Base-by-base conservation (phyloP, 768 basidiomycete species). In the Lenzites betulinus region DNA sequence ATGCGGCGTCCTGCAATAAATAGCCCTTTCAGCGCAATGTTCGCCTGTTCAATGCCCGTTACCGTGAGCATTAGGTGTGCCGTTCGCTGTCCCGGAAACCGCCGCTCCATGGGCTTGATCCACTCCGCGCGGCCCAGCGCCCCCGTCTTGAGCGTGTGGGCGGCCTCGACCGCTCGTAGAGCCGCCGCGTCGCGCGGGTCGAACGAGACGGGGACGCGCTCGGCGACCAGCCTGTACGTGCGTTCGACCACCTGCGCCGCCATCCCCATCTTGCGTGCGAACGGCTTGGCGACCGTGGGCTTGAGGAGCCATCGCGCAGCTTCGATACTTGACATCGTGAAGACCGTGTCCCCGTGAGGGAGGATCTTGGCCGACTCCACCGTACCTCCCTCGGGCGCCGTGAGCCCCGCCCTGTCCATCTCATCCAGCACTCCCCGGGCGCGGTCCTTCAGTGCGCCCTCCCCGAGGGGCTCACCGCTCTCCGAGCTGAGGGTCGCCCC, bases 51-150 rank as follows among this genome's bases (percentile, higher is more conserved):
- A 1, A 59, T 38, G 11, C 59, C 41, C 12, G 11, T 23, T 39
- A 76, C 64, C 0, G 57, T 58, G 3, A 76, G 30, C 7, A 75
- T 61, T 0, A 68, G 48, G 46, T 73, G 69, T 0, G 72, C 72
- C 0, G 58, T 54, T 4, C 48, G 51, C 52, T 75, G 76, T 0
- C 43, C 49, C 8, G 23, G 25, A 0, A 15, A 8, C 1, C 71
- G 59, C 1, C 52, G 23, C 13, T 66, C 60, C 0, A 55, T n/a
- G 0, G 70, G 64, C 43, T 75, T 75, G 18, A 76, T 69, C 66
- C 62, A 77, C 8, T 62, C 52, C 1, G 67, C 68, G 0, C 59
- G 54, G 0, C 11, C 44, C 11, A 59, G 46, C 8, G 51, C 35
- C 13, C 13, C 3, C 16, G 33, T 2, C 2, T 12, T 11, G 8